phyloP scores from a whole-genome alignment of 139 green algal species.

The Nannochloris sp. region DNA sequence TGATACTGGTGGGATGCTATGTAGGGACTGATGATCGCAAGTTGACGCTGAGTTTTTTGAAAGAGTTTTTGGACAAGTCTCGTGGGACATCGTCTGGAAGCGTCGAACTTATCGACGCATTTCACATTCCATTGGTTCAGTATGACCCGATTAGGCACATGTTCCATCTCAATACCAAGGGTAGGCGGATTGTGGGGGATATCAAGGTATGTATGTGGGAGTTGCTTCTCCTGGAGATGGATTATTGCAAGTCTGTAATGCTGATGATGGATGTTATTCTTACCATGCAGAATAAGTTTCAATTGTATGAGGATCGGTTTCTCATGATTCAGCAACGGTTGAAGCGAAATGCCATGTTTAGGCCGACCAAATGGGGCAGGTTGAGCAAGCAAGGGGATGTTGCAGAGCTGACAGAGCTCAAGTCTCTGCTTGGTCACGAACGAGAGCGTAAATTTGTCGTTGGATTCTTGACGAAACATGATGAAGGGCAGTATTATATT shows the following conservation, averaged over 20 bases:
- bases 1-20: not conserved
- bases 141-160: slow-evolving; percentile 51
- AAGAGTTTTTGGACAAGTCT: slow-evolving; percentile 17
- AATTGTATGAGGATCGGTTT: slow-evolving; percentile 58
- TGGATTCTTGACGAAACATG: slow-evolving; percentile 64
- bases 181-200: slow-evolving; percentile 29
- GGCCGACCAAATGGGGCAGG: slow-evolving; percentile 12
- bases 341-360: slow-evolving; percentile 51
- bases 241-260: not conserved
- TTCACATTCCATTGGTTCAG: slow-evolving; percentile 40
- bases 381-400: not conserved
- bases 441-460: slow-evolving; percentile 53
- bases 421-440: slow-evolving; percentile 56
- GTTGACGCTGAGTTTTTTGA: slow-evolving; percentile 27
- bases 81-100: not conserved
- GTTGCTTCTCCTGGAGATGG: not conserved
- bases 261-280: slow-evolving; percentile 16
- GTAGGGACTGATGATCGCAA: slow-evolving; percentile 20
- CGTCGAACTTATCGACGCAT: slow-evolving; percentile 41
- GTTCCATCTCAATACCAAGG: slow-evolving; percentile 20
- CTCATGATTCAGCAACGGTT: slow-evolving; percentile 65
- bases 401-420: slow-evolving; percentile 66
- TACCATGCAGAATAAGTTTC: slow-evolving; percentile 51
- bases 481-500: slow-evolving; percentile 63
- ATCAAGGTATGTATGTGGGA: slow-evolving; percentile 11